Evolutionary conservation across 257 asterid species (phyloP), one percentile per base, ranked within the genome.

Genomic region (Cordia subcordata): DNA sequence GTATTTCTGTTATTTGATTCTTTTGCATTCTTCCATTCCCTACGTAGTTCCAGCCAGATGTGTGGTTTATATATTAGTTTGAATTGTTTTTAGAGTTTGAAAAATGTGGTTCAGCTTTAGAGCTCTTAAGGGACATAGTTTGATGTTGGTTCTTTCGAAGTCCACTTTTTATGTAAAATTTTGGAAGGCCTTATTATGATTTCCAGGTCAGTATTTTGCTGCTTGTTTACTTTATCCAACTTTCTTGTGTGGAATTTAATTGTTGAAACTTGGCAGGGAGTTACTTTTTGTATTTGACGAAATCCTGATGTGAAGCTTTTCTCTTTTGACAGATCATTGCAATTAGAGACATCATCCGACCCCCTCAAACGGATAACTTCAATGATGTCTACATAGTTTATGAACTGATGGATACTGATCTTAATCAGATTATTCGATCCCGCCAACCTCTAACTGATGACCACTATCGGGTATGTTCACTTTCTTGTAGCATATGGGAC

Each of bases 371-470:
- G 73, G 97, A 93, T 79, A 93, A 85, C 77, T 93, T 93, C 79
- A 93, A 86, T 71, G 99, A 93, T 63, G 99, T 93, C 64, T 93
- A 93, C 82, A 93, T 83, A 55, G 94, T 93, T 21, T 85, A 72
- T 74, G 99, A 93, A 65, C 85, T 93, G 44, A 93, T 93, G 99
- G 97, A 93, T 80, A 93, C 96, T 39, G 97, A 93, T 81, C 97
- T 93, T 72, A 96, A 86, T 74, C 97, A 89, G 79, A 93, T 93
- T 67, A 86, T 86, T 68, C 87, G 93, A 67, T 89, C 97, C 74
- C 86, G 64, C 80, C 97, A 93, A 66, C 62, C 65, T 39, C 66
- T 89, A 76, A 77, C 94, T 37, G 97, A 93, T 68, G 97, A 93
- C 74, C 99, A 89, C 59, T 89, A 95, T 80, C 97, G 97, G 96